Evolutionary conservation across 2,329 filamentous ascomycete species (phyloP).

Genomic region (Biscogniauxia sp.): DNA sequence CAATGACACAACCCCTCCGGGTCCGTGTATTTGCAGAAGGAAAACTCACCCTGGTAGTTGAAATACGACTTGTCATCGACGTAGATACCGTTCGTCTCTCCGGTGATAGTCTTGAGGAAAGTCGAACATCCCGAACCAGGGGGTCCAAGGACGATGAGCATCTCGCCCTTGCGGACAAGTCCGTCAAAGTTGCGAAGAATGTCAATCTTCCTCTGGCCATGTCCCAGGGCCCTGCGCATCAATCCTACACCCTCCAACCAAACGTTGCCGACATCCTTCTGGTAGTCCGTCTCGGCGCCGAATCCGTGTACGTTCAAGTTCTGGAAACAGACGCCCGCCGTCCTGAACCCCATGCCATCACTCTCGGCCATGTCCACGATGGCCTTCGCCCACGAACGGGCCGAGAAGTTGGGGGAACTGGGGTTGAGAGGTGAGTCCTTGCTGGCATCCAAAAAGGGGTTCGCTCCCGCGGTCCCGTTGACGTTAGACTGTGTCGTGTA

Average conservation of each 20-base stretch:
- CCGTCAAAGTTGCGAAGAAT: conserved; percentile 69
- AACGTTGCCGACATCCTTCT: conserved; percentile 64
- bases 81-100: conserved; percentile 77
- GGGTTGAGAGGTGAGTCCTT: conserved; percentile 55
- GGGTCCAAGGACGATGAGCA: conserved; percentile 72
- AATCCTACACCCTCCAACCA: conserved; percentile 49
- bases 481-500: conserved; percentile 49
- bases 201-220: conserved; percentile 58
- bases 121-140: conserved; percentile 78
- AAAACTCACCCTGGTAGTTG: conserved; percentile 69
- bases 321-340: conserved; percentile 63
- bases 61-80: conserved; percentile 69
- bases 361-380: conserved; percentile 51
- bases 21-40: neutral
- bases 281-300: conserved; percentile 67
- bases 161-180: conserved; percentile 67
- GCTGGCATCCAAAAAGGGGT: conserved; percentile 48
- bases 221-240: conserved; percentile 49
- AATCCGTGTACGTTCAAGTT: conserved; percentile 68
- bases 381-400: conserved; percentile 58
- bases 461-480: conserved; percentile 35
- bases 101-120: conserved; percentile 79
- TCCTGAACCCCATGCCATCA: conserved; percentile 56
- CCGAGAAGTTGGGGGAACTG: conserved; percentile 50
- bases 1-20: conserved; percentile 12